Conservation (phyloP, 2,329 filamentous ascomycete genomes). For the Hortaea werneckii region DNA sequence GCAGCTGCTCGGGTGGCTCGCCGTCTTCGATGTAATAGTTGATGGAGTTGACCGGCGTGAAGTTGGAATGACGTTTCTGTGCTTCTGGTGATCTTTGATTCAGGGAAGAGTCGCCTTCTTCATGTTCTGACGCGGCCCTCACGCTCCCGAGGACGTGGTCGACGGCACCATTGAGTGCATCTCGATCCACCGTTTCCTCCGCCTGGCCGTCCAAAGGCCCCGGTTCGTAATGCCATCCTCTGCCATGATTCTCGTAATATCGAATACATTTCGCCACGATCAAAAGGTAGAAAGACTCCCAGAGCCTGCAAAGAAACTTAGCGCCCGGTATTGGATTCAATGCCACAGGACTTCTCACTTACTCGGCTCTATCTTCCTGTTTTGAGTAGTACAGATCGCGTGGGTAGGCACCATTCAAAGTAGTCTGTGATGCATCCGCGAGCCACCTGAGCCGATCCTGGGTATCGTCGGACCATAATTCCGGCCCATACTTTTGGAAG, state of each 20-base stretch:
- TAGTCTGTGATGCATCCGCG: neutral
- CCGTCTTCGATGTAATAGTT: neutral
- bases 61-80: neutral
- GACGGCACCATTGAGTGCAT: neutral
- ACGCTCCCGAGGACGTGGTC: neutral
- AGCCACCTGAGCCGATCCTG: neutral
- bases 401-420: neutral
- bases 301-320: neutral
- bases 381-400: constrained; percentile 1
- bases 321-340: neutral
- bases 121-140: neutral
- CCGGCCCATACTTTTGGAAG: neutral
- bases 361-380: neutral
- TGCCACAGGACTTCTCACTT: neutral
- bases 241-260: constrained; percentile 1
- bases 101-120: neutral
- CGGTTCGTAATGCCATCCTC: neutral
- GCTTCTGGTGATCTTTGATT: neutral
- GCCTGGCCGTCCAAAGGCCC: neutral
- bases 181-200: neutral
- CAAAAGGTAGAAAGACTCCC: neutral
- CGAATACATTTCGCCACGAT: constrained; percentile 1
- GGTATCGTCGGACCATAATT: neutral
- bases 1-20: neutral
- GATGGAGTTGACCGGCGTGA: neutral